phyloP scores from a whole-genome alignment of 2,329 filamentous ascomycete species.

The Atkinsonella texensis region DNA sequence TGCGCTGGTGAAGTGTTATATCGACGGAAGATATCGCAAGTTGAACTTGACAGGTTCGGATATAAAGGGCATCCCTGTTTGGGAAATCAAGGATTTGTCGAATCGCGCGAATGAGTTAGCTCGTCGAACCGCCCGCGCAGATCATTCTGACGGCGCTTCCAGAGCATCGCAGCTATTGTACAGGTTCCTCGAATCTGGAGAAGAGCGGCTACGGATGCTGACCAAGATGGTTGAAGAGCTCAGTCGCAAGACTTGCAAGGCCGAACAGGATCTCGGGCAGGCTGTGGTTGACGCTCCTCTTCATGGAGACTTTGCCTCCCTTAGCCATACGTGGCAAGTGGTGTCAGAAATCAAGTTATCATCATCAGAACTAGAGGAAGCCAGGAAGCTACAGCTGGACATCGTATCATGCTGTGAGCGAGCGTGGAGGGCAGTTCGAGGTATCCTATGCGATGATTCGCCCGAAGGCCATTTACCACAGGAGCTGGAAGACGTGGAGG shows the following conservation, averaged over 20 bases:
- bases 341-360: constrained; percentile 29
- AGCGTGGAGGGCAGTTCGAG: constrained; percentile 68
- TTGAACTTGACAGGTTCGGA: constrained; percentile 12
- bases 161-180: constrained; percentile 62
- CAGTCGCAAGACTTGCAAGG: constrained; percentile 50
- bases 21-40: constrained; percentile 22
- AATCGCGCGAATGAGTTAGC: constrained; percentile 44
- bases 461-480: constrained; percentile 79
- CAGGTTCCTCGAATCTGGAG: constrained; percentile 34
- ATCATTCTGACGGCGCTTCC: constrained; percentile 86
- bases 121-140: constrained; percentile 65
- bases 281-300: constrained; percentile 56
- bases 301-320: constrained; percentile 57
- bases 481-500: constrained; percentile 59
- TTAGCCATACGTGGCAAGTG: constrained; percentile 46
- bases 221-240: constrained; percentile 46
- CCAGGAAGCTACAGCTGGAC: constrained; percentile 35
- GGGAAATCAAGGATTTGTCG: constrained; percentile 35
- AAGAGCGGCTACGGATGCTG: constrained; percentile 38
- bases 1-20: constrained; percentile 38
- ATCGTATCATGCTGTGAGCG: constrained; percentile 49
- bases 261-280: constrained; percentile 50
- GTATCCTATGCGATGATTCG: constrained; percentile 82
- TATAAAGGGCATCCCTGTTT: constrained; percentile 9
- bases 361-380: constrained; percentile 20